Percentiles rank a stretch among this genome's conserved stretches.
These are phyloP conservation scores for Serendipita sp. DNA, from an alignment of 768 basidiomycete genomes.

Conservation along the genomic window DNA sequence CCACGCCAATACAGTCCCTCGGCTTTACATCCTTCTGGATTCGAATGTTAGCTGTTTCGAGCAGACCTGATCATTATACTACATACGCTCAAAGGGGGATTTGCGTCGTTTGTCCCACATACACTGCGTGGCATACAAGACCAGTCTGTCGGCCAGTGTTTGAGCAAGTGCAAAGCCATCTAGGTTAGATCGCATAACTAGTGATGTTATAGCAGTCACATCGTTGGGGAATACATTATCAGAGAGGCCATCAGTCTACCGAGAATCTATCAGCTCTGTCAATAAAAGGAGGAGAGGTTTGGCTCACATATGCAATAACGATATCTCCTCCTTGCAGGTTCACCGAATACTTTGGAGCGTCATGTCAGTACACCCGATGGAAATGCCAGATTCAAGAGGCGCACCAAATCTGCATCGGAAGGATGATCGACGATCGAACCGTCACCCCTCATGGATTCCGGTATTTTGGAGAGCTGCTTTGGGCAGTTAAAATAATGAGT, in stretches of 20 bases:
- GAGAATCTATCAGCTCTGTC: constrained; percentile 3
- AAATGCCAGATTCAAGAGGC: not conserved
- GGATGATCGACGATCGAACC: constrained; percentile 12
- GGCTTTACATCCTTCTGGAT: not conserved
- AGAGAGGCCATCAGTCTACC: constrained; percentile 38
- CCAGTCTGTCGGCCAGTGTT: constrained; percentile 53
- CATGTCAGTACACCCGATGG: not conserved
- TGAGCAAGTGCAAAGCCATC: constrained; percentile 50
- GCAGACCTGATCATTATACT: not conserved
- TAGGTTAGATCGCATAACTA: constrained; percentile 40
- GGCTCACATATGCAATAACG: constrained; percentile 32
- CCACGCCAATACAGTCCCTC: constrained; percentile 8
- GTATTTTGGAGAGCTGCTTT: constrained; percentile 23
- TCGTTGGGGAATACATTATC: constrained; percentile 54
- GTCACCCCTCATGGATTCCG: not conserved
- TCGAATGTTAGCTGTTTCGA: not conserved
- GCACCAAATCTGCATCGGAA: constrained; percentile 5
- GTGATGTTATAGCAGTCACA: constrained; percentile 50
- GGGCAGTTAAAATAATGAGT: constrained; percentile 34
- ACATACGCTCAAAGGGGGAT: constrained; percentile 49
- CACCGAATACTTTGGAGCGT: constrained; percentile 22
- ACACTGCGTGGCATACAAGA: constrained; percentile 50
- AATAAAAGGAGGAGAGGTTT: not conserved
- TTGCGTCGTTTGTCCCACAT: constrained; percentile 50
- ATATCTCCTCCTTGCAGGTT: constrained; percentile 39